Conservation (phyloP, 2,329 filamentous ascomycete species). For the Neoascochyta sp. region DNA sequence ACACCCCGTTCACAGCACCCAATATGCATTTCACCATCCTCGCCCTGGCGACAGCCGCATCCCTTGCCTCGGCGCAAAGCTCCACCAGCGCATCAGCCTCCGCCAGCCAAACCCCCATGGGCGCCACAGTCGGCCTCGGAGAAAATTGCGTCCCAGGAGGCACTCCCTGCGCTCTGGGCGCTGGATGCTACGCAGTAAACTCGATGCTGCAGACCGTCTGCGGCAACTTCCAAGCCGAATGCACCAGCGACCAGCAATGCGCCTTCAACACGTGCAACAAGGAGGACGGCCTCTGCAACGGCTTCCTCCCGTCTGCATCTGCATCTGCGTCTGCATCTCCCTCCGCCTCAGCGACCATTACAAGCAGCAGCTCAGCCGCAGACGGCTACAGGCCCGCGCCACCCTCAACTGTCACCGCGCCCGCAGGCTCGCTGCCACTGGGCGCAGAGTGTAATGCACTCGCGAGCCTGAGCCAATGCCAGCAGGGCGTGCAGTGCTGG, state of each 20-base stretch:
- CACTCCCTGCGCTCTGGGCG: slow-evolving; percentile 13
- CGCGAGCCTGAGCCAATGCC: slow-evolving; percentile 10
- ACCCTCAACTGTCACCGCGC: slow-evolving; percentile 10
- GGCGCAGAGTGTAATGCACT: slow-evolving; percentile 14
- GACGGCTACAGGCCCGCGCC: slow-evolving; percentile 6
- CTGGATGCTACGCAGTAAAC: slow-evolving; percentile 16
- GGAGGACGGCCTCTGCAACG: slow-evolving; percentile 15
- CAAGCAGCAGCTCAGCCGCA: neutral
- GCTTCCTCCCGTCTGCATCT: slow-evolving; percentile 6
- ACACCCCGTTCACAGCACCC: neutral
- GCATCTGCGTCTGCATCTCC: too few species aligned
- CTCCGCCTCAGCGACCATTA: slow-evolving; percentile 7
- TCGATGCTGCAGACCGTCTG: slow-evolving; percentile 10
- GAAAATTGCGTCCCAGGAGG: slow-evolving; percentile 9
- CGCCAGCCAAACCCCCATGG: slow-evolving; percentile 4
- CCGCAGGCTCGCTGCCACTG: slow-evolving; percentile 14
- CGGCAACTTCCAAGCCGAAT: slow-evolving; percentile 19
- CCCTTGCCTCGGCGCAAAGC: slow-evolving; percentile 9
- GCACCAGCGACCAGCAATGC: slow-evolving; percentile 16
- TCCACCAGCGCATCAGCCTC: slow-evolving; percentile 2
- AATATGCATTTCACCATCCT: slow-evolving; percentile 17
- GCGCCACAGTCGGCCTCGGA: slow-evolving; percentile 11
- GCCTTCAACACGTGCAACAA: slow-evolving; percentile 19
- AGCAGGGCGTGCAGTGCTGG: slow-evolving; percentile 11
- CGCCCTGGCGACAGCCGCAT: slow-evolving; percentile 10